Conservation (phyloP, 208 protist species). For the Wallacemonas sp. region DNA sequence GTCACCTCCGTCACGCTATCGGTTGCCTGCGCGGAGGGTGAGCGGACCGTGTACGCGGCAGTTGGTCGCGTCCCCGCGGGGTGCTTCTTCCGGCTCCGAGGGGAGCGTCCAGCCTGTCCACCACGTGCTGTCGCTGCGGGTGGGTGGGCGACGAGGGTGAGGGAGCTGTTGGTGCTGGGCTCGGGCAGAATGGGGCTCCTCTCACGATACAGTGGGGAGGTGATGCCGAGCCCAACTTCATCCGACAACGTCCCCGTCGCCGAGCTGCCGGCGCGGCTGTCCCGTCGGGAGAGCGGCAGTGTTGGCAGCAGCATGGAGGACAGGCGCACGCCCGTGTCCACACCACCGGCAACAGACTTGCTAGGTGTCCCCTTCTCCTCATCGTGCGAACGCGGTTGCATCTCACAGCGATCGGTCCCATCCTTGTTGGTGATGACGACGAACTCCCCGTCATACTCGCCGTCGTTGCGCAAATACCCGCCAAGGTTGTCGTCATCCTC, state of each 20-base stretch:
- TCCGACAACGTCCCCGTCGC: not conserved
- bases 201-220: not conserved
- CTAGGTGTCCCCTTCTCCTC: not conserved
- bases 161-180: not conserved
- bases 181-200: not conserved
- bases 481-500: constrained; percentile 45
- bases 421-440: constrained; percentile 64
- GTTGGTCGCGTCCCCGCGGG: no score
- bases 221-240: not conserved
- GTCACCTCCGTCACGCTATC: no score
- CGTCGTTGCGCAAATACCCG: constrained; percentile 34
- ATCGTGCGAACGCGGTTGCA: not conserved
- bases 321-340: not conserved
- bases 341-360: not conserved
- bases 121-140: not conserved
- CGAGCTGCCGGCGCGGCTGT: constrained; percentile 1
- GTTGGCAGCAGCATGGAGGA: not conserved
- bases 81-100: not conserved
- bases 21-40: no score
- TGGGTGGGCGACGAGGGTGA: not conserved
- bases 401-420: constrained; percentile 18
- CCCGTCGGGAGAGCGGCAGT: not conserved
- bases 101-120: not conserved
- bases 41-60: no score
- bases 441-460: constrained; percentile 62